phyloP scores from a whole-genome alignment of 2,329 filamentous ascomycete species.

The Aureobasidium sp. region DNA sequence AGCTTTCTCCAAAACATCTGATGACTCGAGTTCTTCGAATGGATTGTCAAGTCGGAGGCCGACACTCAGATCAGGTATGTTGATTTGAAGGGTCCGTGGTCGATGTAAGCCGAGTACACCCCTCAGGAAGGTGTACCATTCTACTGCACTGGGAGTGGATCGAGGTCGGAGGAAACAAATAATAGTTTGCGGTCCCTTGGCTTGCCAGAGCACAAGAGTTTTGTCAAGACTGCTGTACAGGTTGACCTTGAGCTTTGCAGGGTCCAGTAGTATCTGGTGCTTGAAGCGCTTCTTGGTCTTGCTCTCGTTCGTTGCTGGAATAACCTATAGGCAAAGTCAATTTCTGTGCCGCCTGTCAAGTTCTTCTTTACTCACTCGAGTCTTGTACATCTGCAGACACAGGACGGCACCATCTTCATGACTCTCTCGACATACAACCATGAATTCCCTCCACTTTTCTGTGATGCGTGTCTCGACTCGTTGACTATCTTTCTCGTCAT shows the following conservation, averaged over 20 bases:
- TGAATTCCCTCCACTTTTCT: slow-evolving; percentile 60
- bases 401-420: slow-evolving; percentile 47
- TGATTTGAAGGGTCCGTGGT: slow-evolving; percentile 48
- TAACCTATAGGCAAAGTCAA: slow-evolving; percentile 30
- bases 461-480: slow-evolving; percentile 49
- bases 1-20: slow-evolving; percentile 31
- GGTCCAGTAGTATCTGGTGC: slow-evolving; percentile 49
- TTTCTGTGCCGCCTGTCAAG: slow-evolving; percentile 6
- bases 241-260: slow-evolving; percentile 46
- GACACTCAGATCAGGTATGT: slow-evolving; percentile 55
- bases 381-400: slow-evolving; percentile 52
- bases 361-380: slow-evolving; percentile 18
- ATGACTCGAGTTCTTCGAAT: slow-evolving; percentile 45
- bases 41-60: slow-evolving; percentile 51
- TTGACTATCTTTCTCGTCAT: slow-evolving; percentile 54
- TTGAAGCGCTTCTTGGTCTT: slow-evolving; percentile 47
- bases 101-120: slow-evolving; percentile 52
- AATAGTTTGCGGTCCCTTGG: slow-evolving; percentile 43
- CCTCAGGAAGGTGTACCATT: slow-evolving; percentile 61
- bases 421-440: slow-evolving; percentile 52
- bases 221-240: slow-evolving; percentile 60
- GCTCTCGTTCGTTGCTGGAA: slow-evolving; percentile 47
- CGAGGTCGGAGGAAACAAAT: slow-evolving; percentile 56
- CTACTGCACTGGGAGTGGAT: slow-evolving; percentile 52
- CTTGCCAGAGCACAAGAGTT: slow-evolving; percentile 55